Evolutionary conservation across 495 filamentous ascomycete species (phyloP), one percentile per base, ranked within the genome.

Genomic region (Rhizodiscina lignyota): DNA sequence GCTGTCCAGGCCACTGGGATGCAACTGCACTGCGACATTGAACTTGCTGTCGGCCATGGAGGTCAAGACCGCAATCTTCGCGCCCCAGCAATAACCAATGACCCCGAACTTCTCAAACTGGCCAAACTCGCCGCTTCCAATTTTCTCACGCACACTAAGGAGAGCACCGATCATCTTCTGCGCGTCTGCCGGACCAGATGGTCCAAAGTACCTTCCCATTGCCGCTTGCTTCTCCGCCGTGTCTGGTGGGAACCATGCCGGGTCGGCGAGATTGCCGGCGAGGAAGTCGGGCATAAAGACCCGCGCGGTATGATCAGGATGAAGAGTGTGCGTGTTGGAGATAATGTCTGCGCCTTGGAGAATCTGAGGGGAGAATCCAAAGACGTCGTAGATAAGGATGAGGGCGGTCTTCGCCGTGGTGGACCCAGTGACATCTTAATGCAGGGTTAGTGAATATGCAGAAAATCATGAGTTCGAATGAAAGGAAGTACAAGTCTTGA

Each of bases 81-180:
- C 66, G 38, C 86, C 86, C 85, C 84, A 94, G 69, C 86, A 94
- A 68, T 67, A 83, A 13, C 86, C 86, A 16, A 93, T 50, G 38
- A 82, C 64, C 17, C 66, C 83, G 81, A 81, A 91, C 18, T 67
- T 73, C 44, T 73, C 61, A 47, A 86, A 74, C n/a, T n/a, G n/a
- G 21, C 53, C 52, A n/a, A n/a, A n/a, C n/a, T n/a, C 4, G 68
- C 60, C 60, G 66, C 34, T 13, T 37, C 29, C 16, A n/a, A n/a
- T n/a, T 40, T 57, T 59, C 60, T 66, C 42, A 44, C 61, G 44
- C 29, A 62, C 58, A 37, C 70, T 55, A 36, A 86, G 54, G 40
- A 77, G 59, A 2, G 52, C 60, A 0, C 74, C 72, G 37, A 89
- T 63, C 46, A 69, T 72, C 38, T 55, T 59, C 12, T 74, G 67